Evolutionary conservation across 1,284 basidiomycete genomes (phyloP).

Genomic region (Papiliotrema fonsecae): DNA sequence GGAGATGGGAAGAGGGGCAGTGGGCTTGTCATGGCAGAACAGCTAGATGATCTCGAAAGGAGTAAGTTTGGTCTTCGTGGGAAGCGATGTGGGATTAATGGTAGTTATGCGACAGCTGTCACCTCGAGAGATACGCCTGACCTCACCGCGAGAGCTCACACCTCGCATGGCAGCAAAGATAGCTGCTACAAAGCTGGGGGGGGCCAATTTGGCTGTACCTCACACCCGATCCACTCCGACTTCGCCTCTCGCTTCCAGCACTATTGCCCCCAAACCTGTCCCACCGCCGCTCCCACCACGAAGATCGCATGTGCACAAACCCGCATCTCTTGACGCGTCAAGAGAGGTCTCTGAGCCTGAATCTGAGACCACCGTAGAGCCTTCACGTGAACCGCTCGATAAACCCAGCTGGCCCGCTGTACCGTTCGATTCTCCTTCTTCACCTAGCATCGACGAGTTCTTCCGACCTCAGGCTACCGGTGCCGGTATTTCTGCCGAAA

Average conservation of each 20-base stretch:
- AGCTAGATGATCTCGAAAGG: conserved; percentile 44
- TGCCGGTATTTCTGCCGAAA: conserved; percentile 29
- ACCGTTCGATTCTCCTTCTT: conserved; percentile 13
- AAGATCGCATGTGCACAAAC: too few species aligned
- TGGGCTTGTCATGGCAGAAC: conserved; percentile 44
- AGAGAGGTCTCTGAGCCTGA: too few species aligned
- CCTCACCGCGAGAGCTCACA: conserved; percentile 28
- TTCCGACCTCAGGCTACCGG: conserved; percentile 3
- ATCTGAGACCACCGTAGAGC: background rate
- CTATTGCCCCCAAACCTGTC: too few species aligned
- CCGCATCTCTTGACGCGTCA: too few species aligned
- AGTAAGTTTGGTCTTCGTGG: conserved; percentile 19
- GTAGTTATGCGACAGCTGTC: conserved; percentile 44
- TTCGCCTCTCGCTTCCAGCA: too few species aligned
- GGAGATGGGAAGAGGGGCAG: conserved; percentile 36
- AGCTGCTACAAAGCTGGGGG: conserved; percentile 3
- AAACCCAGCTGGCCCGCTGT: conserved; percentile 22
- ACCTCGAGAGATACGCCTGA: conserved; percentile 41
- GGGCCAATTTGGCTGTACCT: background rate
- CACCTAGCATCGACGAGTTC: conserved; percentile 9
- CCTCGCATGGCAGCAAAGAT: conserved; percentile 33
- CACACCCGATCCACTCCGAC: too few species aligned
- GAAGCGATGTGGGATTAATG: background rate
- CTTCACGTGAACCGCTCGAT: background rate
- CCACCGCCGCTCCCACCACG: too few species aligned